Base-by-base conservation (phyloP, 768 basidiomycete species). In the Brasilioporus rufonigricans region DNA sequence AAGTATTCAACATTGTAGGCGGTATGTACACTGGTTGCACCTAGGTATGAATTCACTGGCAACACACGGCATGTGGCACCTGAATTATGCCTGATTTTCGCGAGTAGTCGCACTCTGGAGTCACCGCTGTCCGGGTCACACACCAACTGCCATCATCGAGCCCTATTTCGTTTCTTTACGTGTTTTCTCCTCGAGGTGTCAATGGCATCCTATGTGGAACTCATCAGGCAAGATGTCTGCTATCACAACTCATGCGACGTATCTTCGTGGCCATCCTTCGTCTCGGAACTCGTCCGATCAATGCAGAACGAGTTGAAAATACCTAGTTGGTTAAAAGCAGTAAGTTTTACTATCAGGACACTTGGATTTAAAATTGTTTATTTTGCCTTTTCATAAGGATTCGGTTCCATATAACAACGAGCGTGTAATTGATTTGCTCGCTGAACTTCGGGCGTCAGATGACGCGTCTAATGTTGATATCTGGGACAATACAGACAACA, bases 301-400 rank as follows among this genome's bases (percentile, higher is more conserved):
- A 26, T 55, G 7, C n/a, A 23, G 12, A 40, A 16, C 26, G 32
- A 40, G 7, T 19, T 58, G 21, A 57, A 35, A 23, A 9, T 57
- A 14, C 52, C 56, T 9, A 19, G 31, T 9, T 54, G 47, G 41
- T 27, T 55, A n/a, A 40, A 31, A 38, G 48, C 50, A 21, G 57
- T 55, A 24, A 46, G 57, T 31, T 16, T 3, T 6, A 2, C 2
- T 3, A 18, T 5, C 39, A 21, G n/a, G n/a, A 1, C 16, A 10
- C 43, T 27, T 27, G 11, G 40, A 24, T 27, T 31, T 21, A 5
- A 13, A 32, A 23, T 21, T 4, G 4, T 7, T 39, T 23, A 41
- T 27, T 4, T 19, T 2, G 2, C 31, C 8, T 21, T 27, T 1
- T 21, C 27, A 19, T 10, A 38, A 53, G 53, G 57, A 32, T 24